Evolutionary conservation across 331 rosid genomes (phyloP).

Genomic region (Malus hybrid): DNA sequence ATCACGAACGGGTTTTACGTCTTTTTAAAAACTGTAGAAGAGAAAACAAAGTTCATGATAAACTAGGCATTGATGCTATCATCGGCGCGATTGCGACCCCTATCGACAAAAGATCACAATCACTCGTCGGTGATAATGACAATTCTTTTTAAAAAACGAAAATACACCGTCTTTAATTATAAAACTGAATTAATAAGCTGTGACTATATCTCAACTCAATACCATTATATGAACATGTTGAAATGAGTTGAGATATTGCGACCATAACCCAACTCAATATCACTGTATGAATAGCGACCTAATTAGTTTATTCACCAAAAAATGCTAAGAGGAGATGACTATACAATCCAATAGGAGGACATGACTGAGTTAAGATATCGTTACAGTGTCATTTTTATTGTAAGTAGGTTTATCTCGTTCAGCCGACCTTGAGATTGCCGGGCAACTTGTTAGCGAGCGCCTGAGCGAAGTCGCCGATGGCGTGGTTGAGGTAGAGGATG

Average conservation of each 20-base stretch:
- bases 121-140: not conserved
- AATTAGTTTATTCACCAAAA: too few relatives aligned
- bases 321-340: too few relatives aligned
- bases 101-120: not conserved
- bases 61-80: not conserved
- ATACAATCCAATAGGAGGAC: not conserved
- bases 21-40: not conserved
- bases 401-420: not conserved
- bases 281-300: not conserved
- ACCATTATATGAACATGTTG: too few relatives aligned
- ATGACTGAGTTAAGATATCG: too few relatives aligned
- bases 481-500: constrained; percentile 69
- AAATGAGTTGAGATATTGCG: not conserved
- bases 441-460: constrained; percentile 83
- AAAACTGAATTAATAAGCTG: not conserved
- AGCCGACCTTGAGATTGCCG: constrained; percentile 68
- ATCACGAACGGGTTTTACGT: not conserved
- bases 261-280: not conserved
- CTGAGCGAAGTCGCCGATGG: constrained; percentile 73
- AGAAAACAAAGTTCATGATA: not conserved
- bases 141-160: not conserved
- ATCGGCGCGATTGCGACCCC: not conserved
- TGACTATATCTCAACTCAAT: not conserved
- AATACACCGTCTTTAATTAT: not conserved
- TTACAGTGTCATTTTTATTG: too few relatives aligned